Base-by-base conservation (phyloP, 169 alveolate species). In the Besnoitia besnoiti region DNA sequence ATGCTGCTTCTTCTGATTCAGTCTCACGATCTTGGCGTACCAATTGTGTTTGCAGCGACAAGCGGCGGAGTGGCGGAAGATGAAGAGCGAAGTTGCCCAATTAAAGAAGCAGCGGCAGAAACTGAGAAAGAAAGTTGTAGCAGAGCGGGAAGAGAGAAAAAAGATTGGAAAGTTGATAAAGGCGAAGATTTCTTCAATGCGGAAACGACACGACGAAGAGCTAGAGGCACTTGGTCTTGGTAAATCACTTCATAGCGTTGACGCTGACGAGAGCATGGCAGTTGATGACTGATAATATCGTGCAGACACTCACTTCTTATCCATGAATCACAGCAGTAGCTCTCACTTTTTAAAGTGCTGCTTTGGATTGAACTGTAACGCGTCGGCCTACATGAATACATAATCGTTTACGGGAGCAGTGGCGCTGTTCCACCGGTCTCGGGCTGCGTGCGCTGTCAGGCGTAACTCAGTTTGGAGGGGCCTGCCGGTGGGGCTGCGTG, bases 31-130 rank as follows among this genome's bases (percentile, higher is more conserved):
- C n/a, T n/a, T n/a, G n/a, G 30, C 4, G 12, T 55, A 0, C 24
- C 67, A 55, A 55, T 19, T 55, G 12, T 55, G 67, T 19, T 55
- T 55, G 40, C 59, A 77, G 87, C 40, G 87, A 4, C 87, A 77
- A 35, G 87, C 87, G 30, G 87, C 55, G 87, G 87, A 77, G 87
- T 77, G 87, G 87, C 55, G 87, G 49, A 77, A 77, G 30, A 77
- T 77, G 87, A 77, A 77, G 87, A 27, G 44, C 49, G 87, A 77
- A 42, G 87, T 77, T 55, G 87, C 87, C 37, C 87, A 77, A 35
- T 37, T 77, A 5, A 77, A 77, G 33, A 37, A 42, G 33, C 87
- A 77, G 59, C 40, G 87, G 49, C 87, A 77, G 40, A 77, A 77
- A 55, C 59, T 77, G 87, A 24, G 87, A 55, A 77, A 77, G 35